Percentiles rank a stretch among this genome's conserved stretches.
Conservation (phyloP, 1,284 basidiomycete species). For the Amylostereum chailletii region DNA sequence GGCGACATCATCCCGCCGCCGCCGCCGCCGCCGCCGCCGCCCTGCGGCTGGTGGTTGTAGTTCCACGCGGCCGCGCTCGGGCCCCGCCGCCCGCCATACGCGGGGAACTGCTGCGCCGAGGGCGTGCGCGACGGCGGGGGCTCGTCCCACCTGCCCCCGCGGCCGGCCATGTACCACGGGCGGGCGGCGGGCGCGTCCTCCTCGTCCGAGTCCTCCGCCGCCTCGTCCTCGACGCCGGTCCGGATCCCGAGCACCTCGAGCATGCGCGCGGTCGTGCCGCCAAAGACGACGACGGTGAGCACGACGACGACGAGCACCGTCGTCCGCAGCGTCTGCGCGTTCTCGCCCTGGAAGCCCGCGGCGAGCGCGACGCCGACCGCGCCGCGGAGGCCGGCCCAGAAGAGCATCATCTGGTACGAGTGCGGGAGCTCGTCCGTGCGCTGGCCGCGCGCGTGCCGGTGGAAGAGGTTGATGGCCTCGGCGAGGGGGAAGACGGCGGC, state of each 20-base stretch:
- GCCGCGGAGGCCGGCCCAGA: slow-evolving; percentile 96
- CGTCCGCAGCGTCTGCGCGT: slow-evolving; percentile 85
- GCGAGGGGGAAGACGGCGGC: slow-evolving; percentile 97
- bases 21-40: slow-evolving; percentile 7
- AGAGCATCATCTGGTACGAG: slow-evolving; percentile 97
- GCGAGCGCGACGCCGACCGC: slow-evolving; percentile 97
- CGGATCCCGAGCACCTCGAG: slow-evolving; percentile 94
- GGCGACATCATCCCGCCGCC: slow-evolving; percentile 17
- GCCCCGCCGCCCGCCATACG: slow-evolving; percentile 18
- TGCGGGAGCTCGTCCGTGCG: slow-evolving; percentile 85
- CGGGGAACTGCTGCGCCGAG: background rate
- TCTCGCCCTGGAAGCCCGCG: slow-evolving; percentile 88
- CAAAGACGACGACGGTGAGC: slow-evolving; percentile 91
- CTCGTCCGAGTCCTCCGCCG: slow-evolving; percentile 61
- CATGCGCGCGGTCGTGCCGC: slow-evolving; percentile 95
- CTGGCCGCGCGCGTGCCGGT: slow-evolving; percentile 74
- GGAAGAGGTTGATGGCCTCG: slow-evolving; percentile 89
- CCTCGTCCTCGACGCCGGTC: slow-evolving; percentile 93
- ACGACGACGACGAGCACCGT: slow-evolving; percentile 96
- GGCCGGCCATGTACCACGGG: slow-evolving; percentile 20
- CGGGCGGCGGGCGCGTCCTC: slow-evolving; percentile 49
- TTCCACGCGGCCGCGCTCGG: slow-evolving; percentile 20
- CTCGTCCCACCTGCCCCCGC: slow-evolving; percentile 25
- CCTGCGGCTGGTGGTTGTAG: slow-evolving; percentile 55
- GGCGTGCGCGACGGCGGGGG: background rate